phyloP scores from a whole-genome alignment of 345 rosid genomes.

The Streptanthus diversifolius region DNA sequence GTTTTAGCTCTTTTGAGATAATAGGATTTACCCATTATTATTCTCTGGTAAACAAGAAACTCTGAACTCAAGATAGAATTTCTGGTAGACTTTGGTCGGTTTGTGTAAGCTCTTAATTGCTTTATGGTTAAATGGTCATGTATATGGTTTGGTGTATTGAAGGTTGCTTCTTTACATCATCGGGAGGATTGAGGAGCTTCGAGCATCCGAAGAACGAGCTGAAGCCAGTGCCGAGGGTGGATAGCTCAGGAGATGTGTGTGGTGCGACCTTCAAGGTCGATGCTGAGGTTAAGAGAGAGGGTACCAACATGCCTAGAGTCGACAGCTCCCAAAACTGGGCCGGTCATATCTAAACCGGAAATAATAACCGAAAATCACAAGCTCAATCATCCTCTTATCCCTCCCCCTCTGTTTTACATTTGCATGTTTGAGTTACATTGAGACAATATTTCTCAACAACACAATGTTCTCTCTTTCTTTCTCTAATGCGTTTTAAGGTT shows the following conservation, averaged over 20 bases:
- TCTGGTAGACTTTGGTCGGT: background rate
- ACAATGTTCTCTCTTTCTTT: conserved; percentile 6
- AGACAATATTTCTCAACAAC: conserved; percentile 12
- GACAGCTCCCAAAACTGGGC: conserved; percentile 96
- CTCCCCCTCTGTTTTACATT: background rate
- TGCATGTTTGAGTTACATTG: conserved; percentile 21
- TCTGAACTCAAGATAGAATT: too few relatives aligned
- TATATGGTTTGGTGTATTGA: conserved; percentile 22
- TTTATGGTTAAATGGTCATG: background rate
- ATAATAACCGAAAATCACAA: background rate
- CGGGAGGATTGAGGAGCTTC: conserved; percentile 90
- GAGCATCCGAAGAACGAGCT: conserved; percentile 83
- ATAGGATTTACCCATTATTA: too few relatives aligned
- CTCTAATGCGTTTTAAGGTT: background rate
- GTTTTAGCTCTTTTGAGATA: too few relatives aligned
- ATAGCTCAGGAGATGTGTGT: conserved; percentile 84
- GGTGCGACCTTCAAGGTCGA: conserved; percentile 83
- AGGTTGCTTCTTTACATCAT: conserved; percentile 90
- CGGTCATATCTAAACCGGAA: conserved; percentile 32
- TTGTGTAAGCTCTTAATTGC: background rate
- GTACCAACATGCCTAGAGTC: conserved; percentile 78
- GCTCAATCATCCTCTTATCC: background rate
- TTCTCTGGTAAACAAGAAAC: too few relatives aligned
- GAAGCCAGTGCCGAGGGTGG: conserved; percentile 90
- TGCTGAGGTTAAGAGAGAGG: conserved; percentile 54